Evolutionary conservation across 1,284 basidiomycete species (phyloP).

Genomic region (Trichosporon sp.): DNA sequence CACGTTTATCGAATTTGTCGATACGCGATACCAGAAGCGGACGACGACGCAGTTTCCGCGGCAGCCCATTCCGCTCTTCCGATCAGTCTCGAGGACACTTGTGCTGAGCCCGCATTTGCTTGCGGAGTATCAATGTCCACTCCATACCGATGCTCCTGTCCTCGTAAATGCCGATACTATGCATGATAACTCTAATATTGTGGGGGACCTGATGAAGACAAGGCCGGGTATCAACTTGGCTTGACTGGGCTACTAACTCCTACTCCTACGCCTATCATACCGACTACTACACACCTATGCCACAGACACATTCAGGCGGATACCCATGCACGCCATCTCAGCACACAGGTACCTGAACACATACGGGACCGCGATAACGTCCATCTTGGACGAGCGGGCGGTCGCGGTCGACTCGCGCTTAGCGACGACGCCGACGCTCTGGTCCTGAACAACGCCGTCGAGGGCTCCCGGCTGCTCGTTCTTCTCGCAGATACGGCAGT

Average conservation of each 20-base stretch:
- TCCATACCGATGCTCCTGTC: neutral
- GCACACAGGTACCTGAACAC: slow-evolving; percentile 50
- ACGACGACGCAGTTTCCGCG: too few relatives aligned
- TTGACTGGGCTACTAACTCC: too few relatives aligned
- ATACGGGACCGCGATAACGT: slow-evolving; percentile 87
- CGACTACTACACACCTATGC: slow-evolving; percentile 16
- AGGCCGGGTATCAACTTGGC: neutral
- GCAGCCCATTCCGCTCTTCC: too few relatives aligned
- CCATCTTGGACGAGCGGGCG: slow-evolving; percentile 61
- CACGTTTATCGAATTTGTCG: too few relatives aligned
- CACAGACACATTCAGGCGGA: slow-evolving; percentile 49
- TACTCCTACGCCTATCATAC: too few relatives aligned
- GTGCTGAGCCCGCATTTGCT: too few relatives aligned
- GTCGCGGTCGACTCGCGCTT: slow-evolving; percentile 43
- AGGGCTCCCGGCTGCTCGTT: slow-evolving; percentile 43
- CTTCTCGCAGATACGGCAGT: slow-evolving; percentile 82
- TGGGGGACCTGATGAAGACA: neutral
- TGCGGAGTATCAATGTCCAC: neutral
- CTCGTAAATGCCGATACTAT: slow-evolving; percentile 4
- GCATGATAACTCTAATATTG: neutral
- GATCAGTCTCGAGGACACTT: too few relatives aligned
- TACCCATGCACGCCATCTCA: slow-evolving; percentile 57
- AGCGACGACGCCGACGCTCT: slow-evolving; percentile 24
- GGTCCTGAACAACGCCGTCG: slow-evolving; percentile 8
- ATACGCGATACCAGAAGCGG: too few relatives aligned